Base-by-base conservation (phyloP, 2,329 filamentous ascomycete species). In the Sporothrix humicola region DNA sequence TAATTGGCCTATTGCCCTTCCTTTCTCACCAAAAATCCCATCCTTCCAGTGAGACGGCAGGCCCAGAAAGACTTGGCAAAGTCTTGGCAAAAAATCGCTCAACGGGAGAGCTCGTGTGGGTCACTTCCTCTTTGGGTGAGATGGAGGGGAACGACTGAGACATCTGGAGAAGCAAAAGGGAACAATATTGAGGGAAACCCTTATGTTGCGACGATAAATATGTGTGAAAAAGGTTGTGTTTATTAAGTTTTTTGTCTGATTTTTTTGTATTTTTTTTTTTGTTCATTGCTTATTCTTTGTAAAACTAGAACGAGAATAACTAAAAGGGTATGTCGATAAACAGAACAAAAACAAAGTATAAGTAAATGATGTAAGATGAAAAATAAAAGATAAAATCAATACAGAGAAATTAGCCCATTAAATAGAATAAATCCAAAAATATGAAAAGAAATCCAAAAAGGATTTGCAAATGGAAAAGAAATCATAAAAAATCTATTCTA, bases 101-200 rank as follows among this genome's bases (percentile, higher is more conserved):
- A 59, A 59, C 56, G 26, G 37, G 15, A 50, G 50, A 70, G 77
- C 79, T 70, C 59, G 72, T 63, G 65, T 44, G 72, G 66, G 63
- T 37, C 61, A 26, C n/a, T 58, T 54, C 58, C 50, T 69, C 50
- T 52, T 69, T 54, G 15, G 65, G 42, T 7, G 23, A n/a, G 17
- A 23, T 12, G 23, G 65, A 8, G 46, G 10, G 37, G 23, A 26
- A 13, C 31, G 37, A 44, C 20, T 15, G 13, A 66, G 61, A 48
- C 37, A 23, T 1, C 37, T 46, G 10, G 3, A 46, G 17, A 23
- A 65, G 31, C 9, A 8, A 65, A 61, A 17, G 37, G 17, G 59
- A 65, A 42, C 59, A 44, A 23, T 20, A 37, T 44, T 44, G 15
- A 13, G 17, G 31, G 31, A 37, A 37, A 7, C 31, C 31, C 7